Base-by-base conservation (phyloP, 352 stramenopile genomes). In the Phytophthora pisi region DNA sequence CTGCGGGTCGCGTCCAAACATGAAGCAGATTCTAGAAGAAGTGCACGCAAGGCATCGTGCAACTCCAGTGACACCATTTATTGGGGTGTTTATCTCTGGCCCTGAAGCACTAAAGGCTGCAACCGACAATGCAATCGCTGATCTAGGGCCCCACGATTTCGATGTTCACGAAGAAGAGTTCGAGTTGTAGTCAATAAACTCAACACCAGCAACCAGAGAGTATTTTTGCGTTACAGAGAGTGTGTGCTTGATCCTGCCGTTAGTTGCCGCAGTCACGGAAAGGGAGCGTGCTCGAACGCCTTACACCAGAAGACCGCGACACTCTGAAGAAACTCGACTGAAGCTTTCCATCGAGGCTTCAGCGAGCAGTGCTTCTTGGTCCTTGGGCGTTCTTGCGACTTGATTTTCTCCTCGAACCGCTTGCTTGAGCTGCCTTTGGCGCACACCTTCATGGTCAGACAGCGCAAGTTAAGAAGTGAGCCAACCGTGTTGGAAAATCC, bases 11-110 rank as follows among this genome's bases (percentile, higher is more conserved):
- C 66, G 74, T 2, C 75, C 75, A 3, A 70, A 84, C 46, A 81
- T 83, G 64, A 26, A 28, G 1, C 10, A 64, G 20, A 64, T 83
- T 43, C 51, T 87, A 38, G 43, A 46, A 13, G 56, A 78, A 43
- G 72, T 82, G 1, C 62, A 74, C 30, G 51, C 60, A 0, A 55
- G 47, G 9, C 61, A 77, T 51, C 34, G 45, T 26, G 40, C 9
- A 9, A 16, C 18, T 15, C 30, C 18, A 18, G 18, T 38, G 31
- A 30, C 51, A 26, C 66, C 59, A 15, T 5, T 50, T 6, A 70
- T 85, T 16, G 77, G 74, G 5, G 57, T 85, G 16, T 82, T 85
- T 57, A 72, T 85, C 30, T 85, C 77, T 5, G 77, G 70, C 4
- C 74, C 77, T 4, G 65, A 73, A 10, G 68, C 64, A 2, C 63